Base-by-base conservation (phyloP, 306 rosid genomes). In the Acacia acuminata region DNA sequence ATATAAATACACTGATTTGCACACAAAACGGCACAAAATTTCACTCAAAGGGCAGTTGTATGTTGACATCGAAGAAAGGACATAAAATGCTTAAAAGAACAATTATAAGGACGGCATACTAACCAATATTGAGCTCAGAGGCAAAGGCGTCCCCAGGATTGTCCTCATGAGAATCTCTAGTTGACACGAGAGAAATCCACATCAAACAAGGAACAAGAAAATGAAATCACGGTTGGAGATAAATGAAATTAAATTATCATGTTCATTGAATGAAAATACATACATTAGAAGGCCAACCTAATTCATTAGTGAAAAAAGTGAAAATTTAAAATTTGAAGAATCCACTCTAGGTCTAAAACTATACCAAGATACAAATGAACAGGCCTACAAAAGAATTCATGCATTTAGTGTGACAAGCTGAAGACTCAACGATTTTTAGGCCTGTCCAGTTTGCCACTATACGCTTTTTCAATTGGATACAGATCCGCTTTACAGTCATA, bases 161-260 rank as follows among this genome's bases (percentile, higher is more conserved):
- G 90, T 83, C 87, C 91, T 89, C 84, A 86, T 50, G 77, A 94
- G 94, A 69, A 79, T 76, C 76, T 89, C 97, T 93, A 84, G 78
- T 82, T 51, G 22, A 73, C 74, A 85, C 74, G 82, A 86, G 71
- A 38, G 51, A 82, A 83, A 38, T 83, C 79, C 78, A 79, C 81
- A 77, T 78, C 71, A 86, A 77, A 78, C 50, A 42, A 75, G 56
- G n/a, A n/a, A n/a, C n/a, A n/a, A n/a, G n/a, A n/a, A n/a, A n/a
- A n/a, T n/a, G 66, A 47, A 30, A 82, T 63, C 71, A 65, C 20
- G 25, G 53, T 32, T 55, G 16, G 15, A 76, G 51, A 81, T 48
- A 65, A 8, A 60, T 22, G 66, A 73, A 75, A 68, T 7, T 71
- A 82, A 73, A 68, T 56, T 27, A 79, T 71, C 45, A 75, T 58